Evolutionary conservation across 345 rosid genomes (phyloP).

Genomic region (Hibiscus trionum): DNA sequence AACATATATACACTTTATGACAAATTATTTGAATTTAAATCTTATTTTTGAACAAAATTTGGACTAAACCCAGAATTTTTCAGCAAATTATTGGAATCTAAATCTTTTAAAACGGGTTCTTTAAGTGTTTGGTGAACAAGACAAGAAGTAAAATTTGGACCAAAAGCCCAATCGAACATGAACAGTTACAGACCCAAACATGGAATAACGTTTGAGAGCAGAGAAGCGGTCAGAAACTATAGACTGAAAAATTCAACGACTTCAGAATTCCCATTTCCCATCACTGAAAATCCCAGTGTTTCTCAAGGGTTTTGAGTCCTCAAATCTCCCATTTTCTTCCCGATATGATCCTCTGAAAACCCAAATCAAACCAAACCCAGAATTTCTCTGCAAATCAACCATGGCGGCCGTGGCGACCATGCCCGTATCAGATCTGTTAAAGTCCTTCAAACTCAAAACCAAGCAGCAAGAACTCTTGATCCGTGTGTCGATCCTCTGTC

Average conservation of each 20-base stretch:
- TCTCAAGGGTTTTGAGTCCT: background rate
- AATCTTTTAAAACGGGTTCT: no score
- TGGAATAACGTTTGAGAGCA: background rate
- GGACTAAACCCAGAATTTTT: no score
- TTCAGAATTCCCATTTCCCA: background rate
- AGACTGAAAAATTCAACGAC: background rate
- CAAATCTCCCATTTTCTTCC: background rate
- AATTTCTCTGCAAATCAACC: conserved; percentile 23
- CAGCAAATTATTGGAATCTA: no score
- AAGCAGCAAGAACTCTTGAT: conserved; percentile 90
- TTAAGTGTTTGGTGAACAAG: no score
- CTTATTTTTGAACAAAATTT: no score
- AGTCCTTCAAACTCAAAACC: conserved; percentile 33
- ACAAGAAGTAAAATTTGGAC: no score
- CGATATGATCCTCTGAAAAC: background rate
- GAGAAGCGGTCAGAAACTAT: background rate
- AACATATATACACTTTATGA: no score
- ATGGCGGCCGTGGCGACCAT: background rate
- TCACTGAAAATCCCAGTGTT: background rate
- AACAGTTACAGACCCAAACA: background rate
- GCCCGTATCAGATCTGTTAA: background rate
- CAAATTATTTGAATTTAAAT: no score
- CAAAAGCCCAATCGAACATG: background rate
- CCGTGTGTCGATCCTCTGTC: conserved; percentile 72
- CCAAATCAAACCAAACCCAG: conserved; percentile 12